Evolutionary conservation across 129 eudicot genomes (phyloP).

Genomic region (Tanacetum coccineum): DNA sequence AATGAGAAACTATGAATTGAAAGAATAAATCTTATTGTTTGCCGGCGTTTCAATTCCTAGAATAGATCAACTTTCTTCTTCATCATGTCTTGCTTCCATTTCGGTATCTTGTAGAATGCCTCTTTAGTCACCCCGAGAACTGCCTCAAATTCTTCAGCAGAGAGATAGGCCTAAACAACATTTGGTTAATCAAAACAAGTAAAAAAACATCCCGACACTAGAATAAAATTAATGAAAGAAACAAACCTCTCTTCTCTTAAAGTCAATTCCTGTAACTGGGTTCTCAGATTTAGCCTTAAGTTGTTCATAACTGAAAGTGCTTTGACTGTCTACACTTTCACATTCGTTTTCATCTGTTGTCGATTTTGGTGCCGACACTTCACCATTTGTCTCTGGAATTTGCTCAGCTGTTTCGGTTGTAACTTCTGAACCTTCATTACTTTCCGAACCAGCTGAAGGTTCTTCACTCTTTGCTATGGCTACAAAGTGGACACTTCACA

Average conservation of each 20-base stretch:
- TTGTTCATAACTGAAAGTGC: conserved; percentile 70
- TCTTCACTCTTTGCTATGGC: conserved; percentile 46
- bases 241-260: conserved; percentile 82
- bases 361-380: conserved; percentile 43
- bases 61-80: conserved; percentile 85
- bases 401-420: conserved; percentile 32
- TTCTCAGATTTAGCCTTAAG: conserved; percentile 74
- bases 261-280: conserved; percentile 89
- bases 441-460: conserved; percentile 36
- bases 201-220: not conserved
- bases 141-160: conserved; percentile 63
- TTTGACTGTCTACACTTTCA: conserved; percentile 49
- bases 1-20: conserved; percentile 19
- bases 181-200: not conserved
- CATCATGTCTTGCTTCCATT: conserved; percentile 91
- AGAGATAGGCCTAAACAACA: conserved; percentile 60
- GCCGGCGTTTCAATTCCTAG: conserved; percentile 28
- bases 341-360: conserved; percentile 48
- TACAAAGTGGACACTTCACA: conserved; percentile 20
- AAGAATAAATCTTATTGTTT: conserved; percentile 18
- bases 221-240: not conserved
- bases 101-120: conserved; percentile 70
- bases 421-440: conserved; percentile 33
- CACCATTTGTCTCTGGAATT: conserved; percentile 41
- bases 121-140: conserved; percentile 62